These are phyloP conservation scores for Scheffersomyces parashehatae DNA, from an alignment of 1,139 yeast genomes.

Conservation along the genomic window DNA sequence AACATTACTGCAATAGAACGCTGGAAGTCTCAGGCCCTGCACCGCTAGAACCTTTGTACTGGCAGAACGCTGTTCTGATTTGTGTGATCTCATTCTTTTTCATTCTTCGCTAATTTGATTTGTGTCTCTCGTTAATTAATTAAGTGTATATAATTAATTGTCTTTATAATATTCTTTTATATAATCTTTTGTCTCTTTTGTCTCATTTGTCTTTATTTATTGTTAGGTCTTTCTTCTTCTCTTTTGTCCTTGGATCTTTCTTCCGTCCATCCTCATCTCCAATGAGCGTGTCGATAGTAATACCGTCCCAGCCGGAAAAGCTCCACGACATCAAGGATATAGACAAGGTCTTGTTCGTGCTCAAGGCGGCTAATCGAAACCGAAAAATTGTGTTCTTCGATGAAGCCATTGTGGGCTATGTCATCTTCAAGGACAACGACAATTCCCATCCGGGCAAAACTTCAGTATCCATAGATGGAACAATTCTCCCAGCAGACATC, in stretches of 20 bases:
- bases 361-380: background rate
- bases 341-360: background rate
- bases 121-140: too few relatives aligned
- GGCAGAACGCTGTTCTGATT: too few relatives aligned
- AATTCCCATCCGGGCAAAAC: slow-evolving; percentile 8
- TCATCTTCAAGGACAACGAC: slow-evolving; percentile 19
- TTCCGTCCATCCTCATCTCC: background rate
- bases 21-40: too few relatives aligned
- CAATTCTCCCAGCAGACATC: slow-evolving; percentile 30
- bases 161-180: too few relatives aligned
- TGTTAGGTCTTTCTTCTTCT: too few relatives aligned
- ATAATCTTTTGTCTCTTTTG: too few relatives aligned
- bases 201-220: too few relatives aligned
- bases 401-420: slow-evolving; percentile 37
- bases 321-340: background rate
- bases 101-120: too few relatives aligned
- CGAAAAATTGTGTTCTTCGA: slow-evolving; percentile 36
- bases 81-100: too few relatives aligned
- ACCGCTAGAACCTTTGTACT: too few relatives aligned
- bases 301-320: slow-evolving; percentile 7
- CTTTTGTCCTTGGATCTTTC: background rate
- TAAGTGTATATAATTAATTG: too few relatives aligned
- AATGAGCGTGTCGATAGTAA: slow-evolving; percentile 14
- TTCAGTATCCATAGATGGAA: slow-evolving; percentile 24
- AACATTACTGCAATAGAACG: too few relatives aligned